Base-by-base conservation (phyloP, 2,329 filamentous ascomycete species). In the Cucurbitaria berberidis region DNA sequence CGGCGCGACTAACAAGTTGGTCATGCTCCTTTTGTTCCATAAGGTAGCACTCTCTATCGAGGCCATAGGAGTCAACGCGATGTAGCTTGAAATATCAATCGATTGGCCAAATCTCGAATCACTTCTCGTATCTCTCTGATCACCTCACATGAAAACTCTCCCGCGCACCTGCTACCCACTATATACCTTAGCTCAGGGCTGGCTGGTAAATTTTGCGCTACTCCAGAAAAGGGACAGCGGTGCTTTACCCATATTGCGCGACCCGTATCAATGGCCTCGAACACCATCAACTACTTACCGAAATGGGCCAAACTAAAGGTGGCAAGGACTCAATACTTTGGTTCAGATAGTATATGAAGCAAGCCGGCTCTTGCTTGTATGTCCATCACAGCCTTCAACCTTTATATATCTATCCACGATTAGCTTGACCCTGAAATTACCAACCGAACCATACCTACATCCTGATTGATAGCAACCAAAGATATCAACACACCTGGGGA, bases 161-260 rank as follows among this genome's bases (percentile, higher is more conserved):
- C 39, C 29, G 48, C 34, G 15, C 45, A 42, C 26, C 40, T 49
- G 51, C 41, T 54, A 55, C 42, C 34, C 24, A 55, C 52, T 58
- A 44, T 55, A 22, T 22, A 38, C 32, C 38, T 6, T 39, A 41
- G 42, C 32, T 43, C 42, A 46, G 26, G 16, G 44, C 44, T 55
- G 51, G 30, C 48, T 44, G 51, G 27, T 5, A 26, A 24, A 32
- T 36, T n/a, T 16, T 45, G 16, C 21, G 30, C 57, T 45, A 52
- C 36, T 26, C 50, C 39, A 10, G 11, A 60, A 49, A 2, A 29
- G 27, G 51, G 42, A 29, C 16, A 38, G 27, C 24, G 19, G 48
- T 56, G 57, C 45, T 62, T 62, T 62, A 62, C 35, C 60, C 60
- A 62, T 8, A 62, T 60, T 62, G 21, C 57, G 19, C 26, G 13